Evolutionary conservation across 768 basidiomycete species (phyloP).

Genomic region (Gloeopeniophorella convolvens): DNA sequence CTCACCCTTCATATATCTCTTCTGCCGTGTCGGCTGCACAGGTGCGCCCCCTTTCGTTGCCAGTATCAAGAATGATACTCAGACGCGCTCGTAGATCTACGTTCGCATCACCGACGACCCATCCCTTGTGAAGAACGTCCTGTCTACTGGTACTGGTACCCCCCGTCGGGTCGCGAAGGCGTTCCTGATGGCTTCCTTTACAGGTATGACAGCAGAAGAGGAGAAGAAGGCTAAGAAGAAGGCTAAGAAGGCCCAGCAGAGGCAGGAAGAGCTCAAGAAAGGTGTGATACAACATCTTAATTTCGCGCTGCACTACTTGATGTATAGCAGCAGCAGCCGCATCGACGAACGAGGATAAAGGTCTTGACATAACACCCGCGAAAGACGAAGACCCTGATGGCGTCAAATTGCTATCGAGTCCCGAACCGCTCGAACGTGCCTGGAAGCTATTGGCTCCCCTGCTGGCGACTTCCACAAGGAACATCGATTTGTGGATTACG

Average conservation of each 20-base stretch:
- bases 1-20: conserved; percentile 69
- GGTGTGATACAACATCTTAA: conserved; percentile 37
- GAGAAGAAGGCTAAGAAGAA: conserved; percentile 84
- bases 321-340: conserved; percentile 31
- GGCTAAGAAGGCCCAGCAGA: conserved; percentile 73
- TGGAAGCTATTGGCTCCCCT: conserved; percentile 64
- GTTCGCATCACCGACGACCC: conserved; percentile 67
- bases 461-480: conserved; percentile 39
- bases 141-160: conserved; percentile 25
- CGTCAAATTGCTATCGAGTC: conserved; percentile 51
- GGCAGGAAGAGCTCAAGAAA: conserved; percentile 69
- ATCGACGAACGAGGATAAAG: conserved; percentile 56
- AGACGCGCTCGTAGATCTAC: conserved; percentile 53
- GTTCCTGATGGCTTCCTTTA: conserved; percentile 13
- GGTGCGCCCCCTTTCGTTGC: conserved; percentile 32
- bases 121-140: conserved; percentile 39
- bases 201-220: conserved; percentile 46
- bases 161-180: not conserved
- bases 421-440: conserved; percentile 71
- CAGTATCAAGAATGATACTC: conserved; percentile 3
- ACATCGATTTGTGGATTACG: conserved; percentile 66
- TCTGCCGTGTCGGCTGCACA: conserved; percentile 66
- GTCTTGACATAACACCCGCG: conserved; percentile 45
- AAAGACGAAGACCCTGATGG: conserved; percentile 89
- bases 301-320: too few species aligned